Base-by-base conservation (phyloP, 352 stramenopile genomes). In the Phytophthora crassamura region DNA sequence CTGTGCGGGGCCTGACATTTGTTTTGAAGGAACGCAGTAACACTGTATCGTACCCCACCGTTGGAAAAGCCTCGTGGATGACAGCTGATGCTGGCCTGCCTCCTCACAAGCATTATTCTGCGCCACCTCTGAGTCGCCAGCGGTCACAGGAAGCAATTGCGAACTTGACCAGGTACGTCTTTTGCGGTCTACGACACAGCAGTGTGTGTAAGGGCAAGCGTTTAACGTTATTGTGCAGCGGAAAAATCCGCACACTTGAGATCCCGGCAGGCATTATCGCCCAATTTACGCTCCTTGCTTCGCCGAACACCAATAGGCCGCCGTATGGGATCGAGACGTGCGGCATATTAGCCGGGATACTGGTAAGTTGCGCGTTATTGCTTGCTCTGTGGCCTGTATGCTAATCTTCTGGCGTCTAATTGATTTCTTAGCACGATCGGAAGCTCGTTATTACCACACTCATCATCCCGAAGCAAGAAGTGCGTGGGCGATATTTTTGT, bases 261-360 rank as follows among this genome's bases (percentile, higher is more conserved):
- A 90, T 97, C 28, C 88, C 90, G 15, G 80, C 75, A 20, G 75
- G 60, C 6, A 73, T 97, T 25, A 87, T 95, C 8, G 65, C 67
- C 15, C 70, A 93, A 61, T 97, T 97, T 50, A 92, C 84, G 10
- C 56, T 76, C 10, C 77, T 97, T 39, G 87, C 89, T n/a, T 76
- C 82, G 7, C 76, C 83, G 11, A 97, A 97, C 64, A 96, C 88
- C 6, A 82, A 82, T 28, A 63, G 63, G 45, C 71, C 60, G 22
- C 88, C 86, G 16, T 82, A 97, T 42, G 90, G 90, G 10, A 94
- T 97, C 41, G 91, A 97, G 64, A 97, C 91, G 4, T 97, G 91
- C 64, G 91, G 91, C 11, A 96, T 97, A 43, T 74, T 97, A 35
- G 86, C 88, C 14, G 90, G 86, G 10, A 77, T 89, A 41, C 52